Base-by-base conservation (phyloP, 768 basidiomycete genomes). In the Boletus eberwhitei region DNA sequence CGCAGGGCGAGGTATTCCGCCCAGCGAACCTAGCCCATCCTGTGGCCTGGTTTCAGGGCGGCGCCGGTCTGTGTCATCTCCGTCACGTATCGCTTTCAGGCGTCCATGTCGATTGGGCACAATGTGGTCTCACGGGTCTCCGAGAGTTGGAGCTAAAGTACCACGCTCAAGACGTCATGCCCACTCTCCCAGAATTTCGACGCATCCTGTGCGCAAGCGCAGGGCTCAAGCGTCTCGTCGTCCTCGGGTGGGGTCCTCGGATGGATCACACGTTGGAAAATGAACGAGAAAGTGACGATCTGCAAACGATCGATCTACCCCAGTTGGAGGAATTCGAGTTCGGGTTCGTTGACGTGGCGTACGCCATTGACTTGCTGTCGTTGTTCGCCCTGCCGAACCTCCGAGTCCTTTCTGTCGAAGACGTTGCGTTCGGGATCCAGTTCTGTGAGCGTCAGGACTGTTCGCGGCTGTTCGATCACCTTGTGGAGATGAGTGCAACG, bases 41-140 rank as follows among this genome's bases (percentile, higher is more conserved):
- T 2, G 48, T 84, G 0, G 63, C 72, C 0, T 70, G 84, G 48
- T 82, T 85, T 55, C 39, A 48, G 2, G 60, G 64, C 19, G 78
- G 77, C 5, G 46, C 57, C 7, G 31, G 62, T 4, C 58, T 76
- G 2, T 53, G 64, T 14, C 58, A 58, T 21, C 69, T 86, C 21
- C 71, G 71, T 5, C 62, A 72, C 16, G 69, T 85, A 8, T 71
- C 75, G 1, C 69, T 86, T 7, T 75, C 77, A 2, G 84, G 84
- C 1, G 83, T 84, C 17, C 84, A 85, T 59, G 64, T 85, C 47
- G 75, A 83, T 50, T 86, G 84, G 84, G 42, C 67, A 2, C 60
- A 50, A 12, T 74, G 75, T 8, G 61, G 73, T 12, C 66, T 84
- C 47, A 62, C 59, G 7, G 73, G 75, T 53, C 75, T 86, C 16